A percentile compares a stretch with the other conserved stretches of the same genome.
phyloP scores from a whole-genome alignment of 495 filamentous ascomycete species.

The Daldinia vernicosa region DNA sequence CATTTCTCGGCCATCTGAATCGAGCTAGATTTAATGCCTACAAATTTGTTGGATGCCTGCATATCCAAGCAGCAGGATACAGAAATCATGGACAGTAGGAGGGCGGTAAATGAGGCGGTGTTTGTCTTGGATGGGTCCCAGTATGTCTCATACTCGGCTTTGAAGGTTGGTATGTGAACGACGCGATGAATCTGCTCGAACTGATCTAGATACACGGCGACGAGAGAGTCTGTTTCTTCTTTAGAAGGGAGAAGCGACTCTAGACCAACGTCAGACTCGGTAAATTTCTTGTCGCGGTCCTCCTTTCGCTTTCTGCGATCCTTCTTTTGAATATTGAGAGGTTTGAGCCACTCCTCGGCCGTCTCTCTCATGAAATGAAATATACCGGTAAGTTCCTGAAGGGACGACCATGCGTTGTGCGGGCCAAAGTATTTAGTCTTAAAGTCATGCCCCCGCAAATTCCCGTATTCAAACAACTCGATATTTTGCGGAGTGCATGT shows the following conservation, averaged over 20 bases:
- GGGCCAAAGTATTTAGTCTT: conserved; percentile 61
- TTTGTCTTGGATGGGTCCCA: conserved; percentile 52
- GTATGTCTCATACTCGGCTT: conserved; percentile 51
- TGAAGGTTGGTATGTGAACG: conserved; percentile 65
- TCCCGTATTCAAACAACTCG: conserved; percentile 42
- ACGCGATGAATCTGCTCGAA: conserved; percentile 61
- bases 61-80: conserved; percentile 73
- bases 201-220: conserved; percentile 58
- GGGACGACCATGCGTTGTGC: conserved; percentile 55
- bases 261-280: conserved; percentile 35
- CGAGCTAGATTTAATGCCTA: conserved; percentile 46
- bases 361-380: conserved; percentile 47
- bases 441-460: conserved; percentile 47
- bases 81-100: conserved; percentile 50
- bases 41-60: conserved; percentile 44
- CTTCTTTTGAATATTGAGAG: conserved; percentile 50
- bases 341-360: conserved; percentile 49
- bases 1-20: conserved; percentile 45
- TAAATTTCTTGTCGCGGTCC: conserved; percentile 50
- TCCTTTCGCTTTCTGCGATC: conserved; percentile 39
- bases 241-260: conserved; percentile 57
- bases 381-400: conserved; percentile 54
- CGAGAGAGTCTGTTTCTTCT: conserved; percentile 56
- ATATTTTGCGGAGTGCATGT: conserved; percentile 31
- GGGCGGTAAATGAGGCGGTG: conserved; percentile 57